Percentiles rank a stretch among this genome's conserved stretches.
These are phyloP conservation scores for Xylariaceae sp. DNA, from an alignment of 2,329 filamentous ascomycete genomes.

Conservation along the genomic window DNA sequence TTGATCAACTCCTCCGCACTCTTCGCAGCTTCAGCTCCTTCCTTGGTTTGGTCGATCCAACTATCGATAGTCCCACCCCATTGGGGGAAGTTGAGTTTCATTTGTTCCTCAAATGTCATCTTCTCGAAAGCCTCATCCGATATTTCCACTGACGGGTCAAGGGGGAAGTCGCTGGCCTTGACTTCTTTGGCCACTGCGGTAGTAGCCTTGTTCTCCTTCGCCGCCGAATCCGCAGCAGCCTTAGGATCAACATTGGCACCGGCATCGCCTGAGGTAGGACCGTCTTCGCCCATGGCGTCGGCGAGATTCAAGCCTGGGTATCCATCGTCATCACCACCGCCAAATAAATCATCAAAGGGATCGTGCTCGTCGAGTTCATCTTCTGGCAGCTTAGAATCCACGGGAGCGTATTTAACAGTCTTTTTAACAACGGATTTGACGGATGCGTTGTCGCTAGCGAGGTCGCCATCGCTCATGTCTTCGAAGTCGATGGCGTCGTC, in stretches of 20 bases:
- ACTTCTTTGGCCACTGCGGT: constrained; percentile 6
- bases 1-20: constrained; percentile 71
- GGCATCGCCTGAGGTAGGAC: neutral
- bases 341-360: constrained; percentile 60
- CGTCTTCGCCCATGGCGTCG: constrained; percentile 8
- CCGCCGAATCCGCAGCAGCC: neutral
- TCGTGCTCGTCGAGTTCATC: constrained; percentile 56
- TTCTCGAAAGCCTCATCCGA: constrained; percentile 34
- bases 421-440: constrained; percentile 26
- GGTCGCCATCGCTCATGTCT: constrained; percentile 86
- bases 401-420: constrained; percentile 32
- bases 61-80: constrained; percentile 38
- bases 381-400: constrained; percentile 52
- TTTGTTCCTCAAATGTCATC: constrained; percentile 36
- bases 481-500: constrained; percentile 88
- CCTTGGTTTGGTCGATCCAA: constrained; percentile 35
- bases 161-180: constrained; percentile 15
- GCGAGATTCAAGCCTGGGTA: constrained; percentile 40
- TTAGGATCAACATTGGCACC: neutral
- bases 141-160: constrained; percentile 19
- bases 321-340: constrained; percentile 48
- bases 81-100: constrained; percentile 40
- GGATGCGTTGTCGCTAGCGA: constrained; percentile 62
- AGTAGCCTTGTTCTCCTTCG: neutral
- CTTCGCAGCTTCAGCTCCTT: constrained; percentile 63